Conservation (phyloP, 495 filamentous ascomycete genomes). For the Hypoxylon lienhwacheense region DNA sequence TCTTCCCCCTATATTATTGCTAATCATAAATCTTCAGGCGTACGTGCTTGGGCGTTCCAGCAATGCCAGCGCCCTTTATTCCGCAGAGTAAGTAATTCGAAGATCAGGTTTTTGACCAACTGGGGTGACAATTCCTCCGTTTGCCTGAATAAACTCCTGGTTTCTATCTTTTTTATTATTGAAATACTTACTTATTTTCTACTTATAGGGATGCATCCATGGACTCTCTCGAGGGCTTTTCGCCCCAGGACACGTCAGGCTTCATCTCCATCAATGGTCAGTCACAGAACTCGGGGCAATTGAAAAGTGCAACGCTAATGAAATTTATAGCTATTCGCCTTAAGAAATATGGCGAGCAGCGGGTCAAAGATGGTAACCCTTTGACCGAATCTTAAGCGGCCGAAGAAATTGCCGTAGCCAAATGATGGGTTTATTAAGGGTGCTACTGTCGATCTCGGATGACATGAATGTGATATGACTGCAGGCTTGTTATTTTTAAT, state of each 20-base stretch:
- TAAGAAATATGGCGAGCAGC: conserved; percentile 82
- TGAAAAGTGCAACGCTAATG: neutral
- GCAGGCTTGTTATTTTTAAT: too few relatives aligned
- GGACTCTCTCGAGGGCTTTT: conserved; percentile 84
- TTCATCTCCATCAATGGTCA: conserved; percentile 72
- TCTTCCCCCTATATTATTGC: conserved; percentile 47
- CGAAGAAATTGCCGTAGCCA: too few relatives aligned
- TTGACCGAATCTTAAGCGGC: conserved; percentile 42
- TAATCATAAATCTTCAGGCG: conserved; percentile 67
- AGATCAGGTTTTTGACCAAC: too few relatives aligned
- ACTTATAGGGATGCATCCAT: conserved; percentile 66
- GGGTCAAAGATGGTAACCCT: conserved; percentile 62
- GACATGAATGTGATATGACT: too few relatives aligned
- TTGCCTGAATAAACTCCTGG: neutral
- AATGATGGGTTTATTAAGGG: too few relatives aligned
- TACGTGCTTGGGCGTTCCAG: conserved; percentile 73
- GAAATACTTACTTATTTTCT: neutral
- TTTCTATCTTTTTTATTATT: neutral
- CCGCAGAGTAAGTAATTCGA: conserved; percentile 48
- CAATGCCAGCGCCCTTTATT: conserved; percentile 84
- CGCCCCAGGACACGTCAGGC: conserved; percentile 62
- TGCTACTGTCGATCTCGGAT: too few relatives aligned
- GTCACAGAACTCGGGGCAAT: neutral
- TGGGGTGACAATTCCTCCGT: too few relatives aligned
- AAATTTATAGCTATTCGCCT: conserved; percentile 66